A percentile compares a stretch with the other conserved stretches of the same genome.
phyloP scores from a whole-genome alignment of 139 green algal genomes.

The Dunaliella primolecta region DNA sequence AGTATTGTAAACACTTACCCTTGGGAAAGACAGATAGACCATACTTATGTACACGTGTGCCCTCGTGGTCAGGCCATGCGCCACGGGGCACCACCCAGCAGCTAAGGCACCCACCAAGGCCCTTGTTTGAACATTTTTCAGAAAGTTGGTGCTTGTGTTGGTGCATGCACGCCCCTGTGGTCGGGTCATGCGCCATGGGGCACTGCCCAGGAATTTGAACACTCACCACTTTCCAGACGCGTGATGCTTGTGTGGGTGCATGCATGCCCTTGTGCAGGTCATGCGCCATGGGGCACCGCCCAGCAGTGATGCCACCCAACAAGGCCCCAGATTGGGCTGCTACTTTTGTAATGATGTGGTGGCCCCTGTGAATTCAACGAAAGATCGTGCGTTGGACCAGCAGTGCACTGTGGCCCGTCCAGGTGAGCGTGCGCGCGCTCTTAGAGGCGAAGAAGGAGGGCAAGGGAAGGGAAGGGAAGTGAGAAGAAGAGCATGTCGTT shows the following conservation, averaged over 20 bases:
- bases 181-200: neutral
- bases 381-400: slow-evolving; percentile 88
- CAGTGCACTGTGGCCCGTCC: slow-evolving; percentile 94
- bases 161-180: no score
- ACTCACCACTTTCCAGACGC: no score
- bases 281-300: slow-evolving; percentile 62
- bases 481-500: neutral
- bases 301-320: neutral
- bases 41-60: no score
- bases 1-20: no score
- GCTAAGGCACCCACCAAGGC: neutral
- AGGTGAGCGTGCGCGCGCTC: no score
- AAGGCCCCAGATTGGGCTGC: slow-evolving; percentile 74
- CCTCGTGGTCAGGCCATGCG: no score
- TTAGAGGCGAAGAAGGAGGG: no score
- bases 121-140: no score
- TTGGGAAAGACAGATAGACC: no score
- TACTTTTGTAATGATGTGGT: slow-evolving; percentile 99
- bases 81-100: slow-evolving; percentile 9
- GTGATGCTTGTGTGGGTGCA: no score
- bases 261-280: slow-evolving; percentile 24
- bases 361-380: slow-evolving; percentile 84
- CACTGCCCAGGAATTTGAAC: neutral
- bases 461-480: neutral
- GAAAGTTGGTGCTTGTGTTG: no score